These are phyloP conservation scores for Fusarium pininemorale DNA, from an alignment of 2,329 filamentous ascomycete species.

Conservation along the genomic window DNA sequence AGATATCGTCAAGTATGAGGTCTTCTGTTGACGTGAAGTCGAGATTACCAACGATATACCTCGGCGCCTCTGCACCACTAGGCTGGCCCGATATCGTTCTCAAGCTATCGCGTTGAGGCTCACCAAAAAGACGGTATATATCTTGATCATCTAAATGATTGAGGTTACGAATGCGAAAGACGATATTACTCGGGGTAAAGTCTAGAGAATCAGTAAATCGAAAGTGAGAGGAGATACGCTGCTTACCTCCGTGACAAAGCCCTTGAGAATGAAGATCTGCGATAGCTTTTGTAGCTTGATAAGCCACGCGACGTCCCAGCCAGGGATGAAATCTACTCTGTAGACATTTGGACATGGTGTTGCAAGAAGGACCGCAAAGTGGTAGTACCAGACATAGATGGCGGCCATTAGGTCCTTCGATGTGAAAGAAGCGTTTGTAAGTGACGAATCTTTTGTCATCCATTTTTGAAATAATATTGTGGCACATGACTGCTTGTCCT, in stretches of 20 bases:
- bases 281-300: background rate
- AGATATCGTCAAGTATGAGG: background rate
- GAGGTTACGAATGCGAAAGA: background rate
- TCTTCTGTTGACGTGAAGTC: background rate
- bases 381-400: slow-evolving; percentile 4
- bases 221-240: accelerated
- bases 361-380: background rate
- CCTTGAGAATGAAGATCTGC: background rate
- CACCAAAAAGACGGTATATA: background rate
- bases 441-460: background rate
- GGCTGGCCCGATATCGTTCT: background rate
- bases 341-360: background rate
- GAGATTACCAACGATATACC: background rate
- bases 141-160: background rate
- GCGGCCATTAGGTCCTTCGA: background rate
- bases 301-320: background rate
- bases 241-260: background rate
- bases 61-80: background rate
- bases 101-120: background rate
- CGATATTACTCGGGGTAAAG: background rate
- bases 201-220: background rate
- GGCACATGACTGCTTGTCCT: background rate
- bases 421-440: background rate
- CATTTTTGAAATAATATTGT: background rate
- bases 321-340: background rate